Base-by-base conservation (phyloP, 305 asterid genomes). In the Solanum hybrid region DNA sequence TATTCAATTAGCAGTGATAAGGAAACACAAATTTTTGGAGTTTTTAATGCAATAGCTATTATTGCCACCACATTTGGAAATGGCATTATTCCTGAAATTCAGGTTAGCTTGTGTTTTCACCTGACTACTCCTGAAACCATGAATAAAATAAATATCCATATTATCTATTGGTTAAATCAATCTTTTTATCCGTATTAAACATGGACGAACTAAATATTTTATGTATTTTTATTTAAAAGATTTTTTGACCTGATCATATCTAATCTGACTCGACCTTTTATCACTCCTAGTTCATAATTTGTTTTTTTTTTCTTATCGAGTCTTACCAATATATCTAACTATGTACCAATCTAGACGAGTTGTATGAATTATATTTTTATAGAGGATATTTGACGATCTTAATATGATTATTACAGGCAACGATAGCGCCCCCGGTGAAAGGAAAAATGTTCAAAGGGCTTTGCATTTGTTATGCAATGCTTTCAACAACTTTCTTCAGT, bases 371-470 rank as follows among this genome's bases (percentile, higher is more conserved):
- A 76, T 32, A 17, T 75, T 75, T 31, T 75, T 14, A 75, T 29
- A 0, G 3, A 73, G 0, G 6, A 75, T 15, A 31, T 75, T 31
- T 32, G 37, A 77, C 27, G 42, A 77, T 76, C 2, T 76, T 76
- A 32, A 17, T 77, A 17, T 34, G 10, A 79, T 79, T 37, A 79
- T 34, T 10, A 36, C 60, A 79, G 86, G 86, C 86, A 79, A 79
- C 86, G 22, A 79, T 79, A 37, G 96, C 97, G 11, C 94, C 99
- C 2, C 99, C 99, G 0, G 98, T 96, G 36, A 96, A 90, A 88
- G 98, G 99, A 26, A 96, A 97, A 94, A 97, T 97, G 98, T 96
- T 95, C 88, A 97, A 96, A 89, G 99, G 98, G 87, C 94, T 95
- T 4, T 95, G 96, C 85, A 89, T 97, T 88, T 97, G 99, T 90